Evolutionary conservation across 139 green algal genomes (phyloP), one percentile per base, ranked within the genome.

Genomic region (Closterium sp.): DNA sequence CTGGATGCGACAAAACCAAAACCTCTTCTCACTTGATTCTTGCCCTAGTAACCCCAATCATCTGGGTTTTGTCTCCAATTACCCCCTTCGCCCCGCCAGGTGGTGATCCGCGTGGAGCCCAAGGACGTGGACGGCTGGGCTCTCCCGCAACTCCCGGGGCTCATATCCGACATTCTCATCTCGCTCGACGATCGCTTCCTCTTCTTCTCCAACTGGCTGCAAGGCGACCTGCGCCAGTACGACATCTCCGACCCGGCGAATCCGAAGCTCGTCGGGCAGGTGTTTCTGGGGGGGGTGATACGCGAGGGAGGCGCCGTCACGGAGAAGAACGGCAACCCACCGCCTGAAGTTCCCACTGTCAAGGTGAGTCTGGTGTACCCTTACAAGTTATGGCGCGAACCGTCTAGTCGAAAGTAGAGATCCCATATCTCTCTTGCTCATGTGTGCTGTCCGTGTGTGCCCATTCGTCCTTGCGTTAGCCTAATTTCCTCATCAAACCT

Each of bases 81-180:
- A 79, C 85, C 21, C 27, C 13, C 85, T 22, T 88, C 24, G 1
- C 19, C n/a, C n/a, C 85, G 1, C 17, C 62, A 92, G 89, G 89
- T 89, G 89, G 89, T 38, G 1, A 85, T 31, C 5, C 24, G 29
- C 24, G 45, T 92, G 10, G 62, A 89, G 34, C 89, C 89, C 32
- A 89, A 89, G 89, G 95, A 96, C 84, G 95, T 98, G 90, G 95
- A 97, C 87, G 97, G 97, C 50, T 98, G 97, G 96, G 96, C 94
- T 32, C 96, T 98, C 91, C 97, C 97, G 6, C 88, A 96, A 89
- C 89, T 98, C 93, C 97, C 97, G 1, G 96, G 97, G 0, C 96
- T 97, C 50, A 97, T 98, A 94, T 97, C 96, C 0, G 97, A 98
- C 96, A 97, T 98, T 93, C 95, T 98, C 62, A 96, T 98, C 73